A percentile compares a stretch with the other conserved stretches of the same genome.
Evolutionary conservation across 129 eudicot genomes (phyloP).

Genomic region (Artemisia annua): DNA sequence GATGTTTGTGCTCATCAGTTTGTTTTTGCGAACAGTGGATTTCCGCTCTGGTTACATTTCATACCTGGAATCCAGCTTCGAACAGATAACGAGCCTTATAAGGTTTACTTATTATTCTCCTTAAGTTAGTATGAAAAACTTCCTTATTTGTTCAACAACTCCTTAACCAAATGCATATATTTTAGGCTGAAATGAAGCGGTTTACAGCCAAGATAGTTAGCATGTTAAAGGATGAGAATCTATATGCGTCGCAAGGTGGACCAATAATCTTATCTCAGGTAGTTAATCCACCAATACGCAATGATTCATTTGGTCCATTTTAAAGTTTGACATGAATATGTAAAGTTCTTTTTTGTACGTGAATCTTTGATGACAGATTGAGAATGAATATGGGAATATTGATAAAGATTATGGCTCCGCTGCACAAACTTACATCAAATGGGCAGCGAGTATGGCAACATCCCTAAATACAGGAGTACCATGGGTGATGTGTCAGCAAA

Average conservation of each 20-base stretch:
- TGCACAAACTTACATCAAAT: conserved; percentile 67
- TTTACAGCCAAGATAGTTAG: conserved; percentile 88
- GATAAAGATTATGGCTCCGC: conserved; percentile 57
- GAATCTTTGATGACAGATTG: conserved; percentile 53
- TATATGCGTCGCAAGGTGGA: conserved; percentile 97
- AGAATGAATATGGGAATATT: conserved; percentile 90
- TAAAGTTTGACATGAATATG: neutral
- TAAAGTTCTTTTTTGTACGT: neutral
- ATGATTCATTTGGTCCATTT: neutral
- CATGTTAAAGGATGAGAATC: conserved; percentile 81
- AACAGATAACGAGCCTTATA: conserved; percentile 90
- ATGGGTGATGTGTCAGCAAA: conserved; percentile 98
- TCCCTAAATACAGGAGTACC: conserved; percentile 94
- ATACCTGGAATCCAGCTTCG: conserved; percentile 80
- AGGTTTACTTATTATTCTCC: conserved; percentile 41
- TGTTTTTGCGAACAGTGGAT: conserved; percentile 58
- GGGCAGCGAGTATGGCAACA: conserved; percentile 97
- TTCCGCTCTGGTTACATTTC: conserved; percentile 97
- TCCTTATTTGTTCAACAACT: neutral
- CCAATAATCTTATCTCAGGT: conserved; percentile 97
- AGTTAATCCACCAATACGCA: conserved; percentile 8
- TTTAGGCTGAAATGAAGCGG: conserved; percentile 85
- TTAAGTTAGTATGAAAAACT: neutral
- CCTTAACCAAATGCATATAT: conserved; percentile 6
- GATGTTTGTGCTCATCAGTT: conserved; percentile 3